Base-by-base conservation (phyloP, 257 asterid species). In the Solanum piurae region DNA sequence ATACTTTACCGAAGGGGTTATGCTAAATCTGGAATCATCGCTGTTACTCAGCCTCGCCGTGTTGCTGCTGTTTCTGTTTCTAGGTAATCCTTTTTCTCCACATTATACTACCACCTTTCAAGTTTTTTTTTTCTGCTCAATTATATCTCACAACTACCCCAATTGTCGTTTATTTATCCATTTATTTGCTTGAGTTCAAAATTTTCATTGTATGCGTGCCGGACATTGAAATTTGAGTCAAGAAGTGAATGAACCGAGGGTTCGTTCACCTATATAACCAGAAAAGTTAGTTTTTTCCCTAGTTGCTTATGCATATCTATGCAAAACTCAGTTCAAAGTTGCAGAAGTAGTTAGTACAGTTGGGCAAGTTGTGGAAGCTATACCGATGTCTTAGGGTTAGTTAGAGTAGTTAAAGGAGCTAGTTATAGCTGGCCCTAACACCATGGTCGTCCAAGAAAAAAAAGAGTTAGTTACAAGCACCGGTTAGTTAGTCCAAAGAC, bases 21-120 rank as follows among this genome's bases (percentile, higher is more conserved):
- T 90, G 93, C 99, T 34, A 91, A 94, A 83, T 92, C 95, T 42
- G 96, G 98, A 20, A 88, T 91, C 90, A 94, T 97, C 34, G 99
- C 97, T 80, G 95, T 97, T 31, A 95, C 98, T 86, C 99, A 97
- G 91, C 99, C 99, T 77, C 98, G 99, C 9, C 98, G 99, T 1
- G 99, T 97, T 7, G 98, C 99, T 13, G 98, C 99, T 14, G 98
- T 95, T 88, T 92, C 98, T 3, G 98, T 97, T 62, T 89, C 99
- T 12, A 91, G 98, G 99, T 93, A 83, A 86, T 52, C 21, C 29
- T 34, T 3, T 34, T 34, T 34, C 83, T 71, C 5, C 33, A n/a
- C 18, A 25, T 27, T 69, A 12, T 27, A 12, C 20, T 69, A 12
- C 21, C 29, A 29, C 29, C 29, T 29, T 29, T 29, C 29, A 29